phyloP scores from a whole-genome alignment of 176 grass and related monocot species.

The Microstegium vimineum region DNA sequence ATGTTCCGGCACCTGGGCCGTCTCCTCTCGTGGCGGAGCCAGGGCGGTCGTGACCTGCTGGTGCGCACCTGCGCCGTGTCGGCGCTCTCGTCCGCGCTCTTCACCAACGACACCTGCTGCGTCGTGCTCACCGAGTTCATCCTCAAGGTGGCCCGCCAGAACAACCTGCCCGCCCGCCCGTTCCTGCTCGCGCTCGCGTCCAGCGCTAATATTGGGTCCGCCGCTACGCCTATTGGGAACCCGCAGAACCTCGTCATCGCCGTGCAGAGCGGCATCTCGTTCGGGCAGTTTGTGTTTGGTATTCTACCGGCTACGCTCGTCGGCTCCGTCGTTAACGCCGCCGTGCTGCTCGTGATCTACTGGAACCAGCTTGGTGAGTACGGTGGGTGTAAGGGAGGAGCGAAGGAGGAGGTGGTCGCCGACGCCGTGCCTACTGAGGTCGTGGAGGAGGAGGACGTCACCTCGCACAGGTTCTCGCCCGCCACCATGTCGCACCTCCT shows the following conservation, averaged over 20 bases:
- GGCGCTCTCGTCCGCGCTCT: conserved; percentile 72
- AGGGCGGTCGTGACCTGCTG: conserved; percentile 77
- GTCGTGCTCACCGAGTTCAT: conserved; percentile 99
- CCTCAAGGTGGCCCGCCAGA: conserved; percentile 90
- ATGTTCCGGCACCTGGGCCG: conserved; percentile 80
- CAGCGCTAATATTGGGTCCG: conserved; percentile 79
- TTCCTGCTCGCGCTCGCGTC: conserved; percentile 83
- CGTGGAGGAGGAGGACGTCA: conserved; percentile 67
- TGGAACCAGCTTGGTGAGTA: conserved; percentile 67
- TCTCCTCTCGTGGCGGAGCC: conserved; percentile 67
- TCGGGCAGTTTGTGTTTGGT: conserved; percentile 57
- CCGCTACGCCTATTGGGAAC: conserved; percentile 88
- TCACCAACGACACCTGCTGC: conserved; percentile 98
- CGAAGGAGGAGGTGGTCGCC: conserved; percentile 4
- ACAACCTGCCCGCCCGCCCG: conserved; percentile 72
- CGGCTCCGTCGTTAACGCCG: conserved; percentile 54
- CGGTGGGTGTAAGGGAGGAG: conserved; percentile 28
- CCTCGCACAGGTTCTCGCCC: conserved; percentile 78
- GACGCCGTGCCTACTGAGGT: conserved; percentile 33
- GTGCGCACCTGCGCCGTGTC: conserved; percentile 66
- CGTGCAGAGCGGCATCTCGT: conserved; percentile 75
- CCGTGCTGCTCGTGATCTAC: conserved; percentile 65
- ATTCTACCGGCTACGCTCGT: conserved; percentile 73
- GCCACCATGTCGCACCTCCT: conserved; percentile 81
- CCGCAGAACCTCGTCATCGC: conserved; percentile 97